phyloP scores from a whole-genome alignment of 1,284 basidiomycete genomes.

The Ustilago hordei region DNA sequence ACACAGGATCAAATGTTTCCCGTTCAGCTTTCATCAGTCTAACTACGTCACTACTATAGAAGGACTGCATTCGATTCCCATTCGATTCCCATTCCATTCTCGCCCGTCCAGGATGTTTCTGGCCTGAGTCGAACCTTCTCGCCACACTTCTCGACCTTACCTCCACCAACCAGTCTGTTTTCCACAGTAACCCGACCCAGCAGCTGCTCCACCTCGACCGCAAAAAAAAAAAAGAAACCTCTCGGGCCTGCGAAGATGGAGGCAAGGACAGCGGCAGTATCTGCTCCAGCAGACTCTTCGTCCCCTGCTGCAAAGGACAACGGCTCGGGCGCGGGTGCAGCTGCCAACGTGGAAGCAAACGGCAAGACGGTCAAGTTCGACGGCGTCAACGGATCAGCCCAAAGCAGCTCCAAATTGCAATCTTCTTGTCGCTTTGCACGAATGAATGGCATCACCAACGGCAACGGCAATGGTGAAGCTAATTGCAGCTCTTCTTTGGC shows the following conservation, averaged over 20 bases:
- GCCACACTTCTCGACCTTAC: background rate
- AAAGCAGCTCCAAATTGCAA: conserved; percentile 23
- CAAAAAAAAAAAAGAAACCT: background rate
- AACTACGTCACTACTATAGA: background rate
- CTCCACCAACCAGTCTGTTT: background rate
- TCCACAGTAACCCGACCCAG: background rate
- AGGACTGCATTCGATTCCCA: background rate
- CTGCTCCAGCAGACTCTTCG: background rate
- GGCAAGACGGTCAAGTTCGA: background rate
- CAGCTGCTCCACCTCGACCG: background rate
- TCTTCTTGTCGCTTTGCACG: conserved; percentile 41
- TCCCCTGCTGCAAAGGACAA: conserved; percentile 31
- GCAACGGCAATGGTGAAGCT: conserved; percentile 5
- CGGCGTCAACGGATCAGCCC: conserved; percentile 11
- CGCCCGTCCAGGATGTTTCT: background rate
- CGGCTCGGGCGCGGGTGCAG: background rate
- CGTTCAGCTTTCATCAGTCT: background rate
- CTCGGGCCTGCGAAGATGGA: conserved; percentile 18
- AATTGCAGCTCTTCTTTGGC: conserved; percentile 4
- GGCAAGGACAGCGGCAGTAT: conserved; percentile 6
- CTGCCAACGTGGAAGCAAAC: conserved; percentile 25
- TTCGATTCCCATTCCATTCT: background rate
- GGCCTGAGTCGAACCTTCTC: background rate
- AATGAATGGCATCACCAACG: conserved; percentile 29
- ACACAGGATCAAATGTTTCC: background rate